Conservation (phyloP, 306 rosid genomes). For the Cucumis sativus region Cucumber_9930_V3 NC_026655.2:29996501-29997000, state of each 20-base stretch:
- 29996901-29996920: slow-evolving; percentile 45
- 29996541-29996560: slow-evolving; percentile 62
- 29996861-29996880: too few species aligned
- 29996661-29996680: slow-evolving; percentile 41
- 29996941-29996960: slow-evolving; percentile 44
- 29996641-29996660: slow-evolving; percentile 45
- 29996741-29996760: slow-evolving; percentile 81
- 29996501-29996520: slow-evolving; percentile 30
- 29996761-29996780: slow-evolving; percentile 66
- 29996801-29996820: slow-evolving; percentile 57
- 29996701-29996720: slow-evolving; percentile 40
- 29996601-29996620: slow-evolving; percentile 33
- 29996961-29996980: slow-evolving; percentile 64
- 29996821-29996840: slow-evolving; percentile 23
- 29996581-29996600: slow-evolving; percentile 56
- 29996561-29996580: slow-evolving; percentile 95
- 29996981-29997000: slow-evolving; percentile 43
- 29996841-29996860: too few species aligned
- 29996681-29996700: slow-evolving; percentile 31
- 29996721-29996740: slow-evolving; percentile 70
- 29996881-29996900: slow-evolving; percentile 17
- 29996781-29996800: slow-evolving; percentile 57
- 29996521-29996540: slow-evolving; percentile 39
- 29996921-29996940: slow-evolving; percentile 33
- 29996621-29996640: slow-evolving; percentile 12